Percentiles rank a stretch among this genome's conserved stretches.
Conservation (phyloP, 1,284 basidiomycete genomes). For the Ganoderma resinaceum region DNA sequence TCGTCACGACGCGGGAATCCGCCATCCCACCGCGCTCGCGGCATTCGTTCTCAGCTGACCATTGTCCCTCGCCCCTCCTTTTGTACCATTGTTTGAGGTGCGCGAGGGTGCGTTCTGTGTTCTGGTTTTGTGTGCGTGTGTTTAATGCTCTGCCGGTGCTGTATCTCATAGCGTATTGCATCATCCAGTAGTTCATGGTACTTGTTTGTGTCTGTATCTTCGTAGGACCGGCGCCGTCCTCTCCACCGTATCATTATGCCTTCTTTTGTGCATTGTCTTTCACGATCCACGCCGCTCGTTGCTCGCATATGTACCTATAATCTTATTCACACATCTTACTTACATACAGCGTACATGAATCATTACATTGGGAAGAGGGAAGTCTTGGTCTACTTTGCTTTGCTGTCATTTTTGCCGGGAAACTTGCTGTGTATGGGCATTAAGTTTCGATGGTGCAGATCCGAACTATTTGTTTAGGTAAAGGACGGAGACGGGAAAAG, state of each 20-base stretch:
- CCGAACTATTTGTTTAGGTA: background rate
- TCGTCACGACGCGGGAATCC: slow-evolving; percentile 1
- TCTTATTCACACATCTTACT: slow-evolving; percentile 1
- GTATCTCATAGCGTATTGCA: slow-evolving; percentile 9
- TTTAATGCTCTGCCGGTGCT: background rate
- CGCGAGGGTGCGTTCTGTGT: background rate
- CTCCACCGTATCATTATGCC: slow-evolving; percentile 2
- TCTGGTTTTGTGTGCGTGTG: no score
- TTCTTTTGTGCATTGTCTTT: background rate
- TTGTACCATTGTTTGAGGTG: background rate
- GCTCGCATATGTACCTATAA: slow-evolving; percentile 3
- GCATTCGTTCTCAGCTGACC: background rate
- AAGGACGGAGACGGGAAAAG: background rate
- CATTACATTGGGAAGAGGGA: background rate
- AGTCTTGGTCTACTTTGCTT: background rate
- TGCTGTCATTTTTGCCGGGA: background rate
- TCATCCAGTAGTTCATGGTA: background rate
- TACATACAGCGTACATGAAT: background rate
- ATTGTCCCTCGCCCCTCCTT: background rate
- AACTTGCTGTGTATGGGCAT: background rate
- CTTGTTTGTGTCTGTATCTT: background rate
- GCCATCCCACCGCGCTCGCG: background rate
- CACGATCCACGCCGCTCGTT: background rate
- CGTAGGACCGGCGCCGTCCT: background rate
- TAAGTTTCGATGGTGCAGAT: background rate